phyloP scores from a whole-genome alignment of 1,284 basidiomycete species.

The Ceratobasidium sp. region DNA sequence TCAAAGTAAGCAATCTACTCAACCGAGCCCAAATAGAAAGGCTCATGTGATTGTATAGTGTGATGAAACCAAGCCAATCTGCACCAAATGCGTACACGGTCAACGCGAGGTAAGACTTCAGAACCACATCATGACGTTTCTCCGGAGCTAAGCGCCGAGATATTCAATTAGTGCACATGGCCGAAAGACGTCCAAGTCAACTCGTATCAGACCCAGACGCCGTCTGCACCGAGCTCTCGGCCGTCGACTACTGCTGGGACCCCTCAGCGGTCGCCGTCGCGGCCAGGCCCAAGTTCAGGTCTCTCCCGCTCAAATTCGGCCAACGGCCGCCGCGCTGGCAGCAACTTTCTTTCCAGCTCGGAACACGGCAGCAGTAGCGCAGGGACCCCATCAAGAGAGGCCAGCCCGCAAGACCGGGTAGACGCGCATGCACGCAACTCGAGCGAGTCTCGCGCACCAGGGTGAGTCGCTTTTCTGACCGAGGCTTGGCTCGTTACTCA shows the following conservation, averaged over 20 bases:
- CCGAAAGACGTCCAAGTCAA: slow-evolving; percentile 62
- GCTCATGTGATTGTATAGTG: slow-evolving; percentile 58
- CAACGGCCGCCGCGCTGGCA: slow-evolving; percentile 33
- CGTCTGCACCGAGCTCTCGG: slow-evolving; percentile 41
- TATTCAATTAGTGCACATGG: slow-evolving; percentile 72
- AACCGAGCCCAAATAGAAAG: slow-evolving; percentile 5
- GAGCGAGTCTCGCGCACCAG: slow-evolving; percentile 34
- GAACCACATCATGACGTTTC: slow-evolving; percentile 29
- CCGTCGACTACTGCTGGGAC: slow-evolving; percentile 40
- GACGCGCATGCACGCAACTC: slow-evolving; percentile 29
- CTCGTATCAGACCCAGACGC: slow-evolving; percentile 40
- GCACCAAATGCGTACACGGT: slow-evolving; percentile 78
- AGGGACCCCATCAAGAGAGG: slow-evolving; percentile 37
- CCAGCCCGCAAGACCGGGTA: slow-evolving; percentile 36
- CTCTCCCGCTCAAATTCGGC: slow-evolving; percentile 36
- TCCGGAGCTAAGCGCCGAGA: slow-evolving; percentile 27
- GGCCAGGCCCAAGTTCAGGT: slow-evolving; percentile 31
- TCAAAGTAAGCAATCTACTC: slow-evolving; percentile 66
- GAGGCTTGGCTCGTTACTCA: background rate
- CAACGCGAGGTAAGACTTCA: slow-evolving; percentile 69
- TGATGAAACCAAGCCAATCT: slow-evolving; percentile 80
- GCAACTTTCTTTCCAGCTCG: slow-evolving; percentile 36
- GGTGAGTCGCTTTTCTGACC: slow-evolving; percentile 14
- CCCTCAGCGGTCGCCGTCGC: slow-evolving; percentile 35
- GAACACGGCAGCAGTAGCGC: slow-evolving; percentile 36